phyloP scores from a whole-genome alignment of 1,284 basidiomycete genomes.

The Papiliotrema terrestris region DNA sequence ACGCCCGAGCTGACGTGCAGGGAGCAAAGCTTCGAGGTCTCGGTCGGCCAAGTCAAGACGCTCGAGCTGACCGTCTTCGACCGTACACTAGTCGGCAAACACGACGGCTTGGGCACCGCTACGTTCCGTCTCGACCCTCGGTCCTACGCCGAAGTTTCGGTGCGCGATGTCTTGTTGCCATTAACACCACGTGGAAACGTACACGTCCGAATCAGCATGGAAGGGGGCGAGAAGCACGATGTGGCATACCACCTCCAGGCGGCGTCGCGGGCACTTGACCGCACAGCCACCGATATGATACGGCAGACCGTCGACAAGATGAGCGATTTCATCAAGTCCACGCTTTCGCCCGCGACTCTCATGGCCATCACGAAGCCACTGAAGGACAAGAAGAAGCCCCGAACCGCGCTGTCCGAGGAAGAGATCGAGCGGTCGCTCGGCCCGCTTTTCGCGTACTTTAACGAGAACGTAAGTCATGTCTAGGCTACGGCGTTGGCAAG shows the following conservation, averaged over 20 bases:
- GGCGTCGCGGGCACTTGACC: constrained; percentile 31
- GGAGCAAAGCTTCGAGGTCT: constrained; percentile 44
- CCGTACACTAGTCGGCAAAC: constrained; percentile 46
- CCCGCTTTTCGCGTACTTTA: constrained; percentile 43
- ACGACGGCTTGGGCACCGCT: constrained; percentile 38
- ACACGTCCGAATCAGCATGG: constrained; percentile 41
- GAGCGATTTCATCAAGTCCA: constrained; percentile 32
- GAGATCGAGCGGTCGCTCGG: constrained; percentile 40
- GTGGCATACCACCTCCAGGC: constrained; percentile 38
- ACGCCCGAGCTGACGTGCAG: constrained; percentile 14
- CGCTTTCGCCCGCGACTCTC: constrained; percentile 25
- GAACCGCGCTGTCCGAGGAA: constrained; percentile 27
- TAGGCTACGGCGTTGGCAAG: neutral
- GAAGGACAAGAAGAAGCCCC: constrained; percentile 37
- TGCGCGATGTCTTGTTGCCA: constrained; percentile 39
- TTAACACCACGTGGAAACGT: constrained; percentile 41
- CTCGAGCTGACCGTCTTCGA: constrained; percentile 42
- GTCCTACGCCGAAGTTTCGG: constrained; percentile 22
- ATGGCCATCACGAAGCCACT: constrained; percentile 28
- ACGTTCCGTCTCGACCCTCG: constrained; percentile 42
- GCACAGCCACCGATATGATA: constrained; percentile 40
- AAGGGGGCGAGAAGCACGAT: constrained; percentile 42
- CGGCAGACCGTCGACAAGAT: constrained; percentile 42
- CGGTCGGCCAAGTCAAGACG: constrained; percentile 24
- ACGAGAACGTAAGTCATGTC: constrained; percentile 38